These are phyloP conservation scores for Coemansia sp. DNA, from an alignment of 192 early-diverging fungal genomes.

Conservation along the genomic window DNA sequence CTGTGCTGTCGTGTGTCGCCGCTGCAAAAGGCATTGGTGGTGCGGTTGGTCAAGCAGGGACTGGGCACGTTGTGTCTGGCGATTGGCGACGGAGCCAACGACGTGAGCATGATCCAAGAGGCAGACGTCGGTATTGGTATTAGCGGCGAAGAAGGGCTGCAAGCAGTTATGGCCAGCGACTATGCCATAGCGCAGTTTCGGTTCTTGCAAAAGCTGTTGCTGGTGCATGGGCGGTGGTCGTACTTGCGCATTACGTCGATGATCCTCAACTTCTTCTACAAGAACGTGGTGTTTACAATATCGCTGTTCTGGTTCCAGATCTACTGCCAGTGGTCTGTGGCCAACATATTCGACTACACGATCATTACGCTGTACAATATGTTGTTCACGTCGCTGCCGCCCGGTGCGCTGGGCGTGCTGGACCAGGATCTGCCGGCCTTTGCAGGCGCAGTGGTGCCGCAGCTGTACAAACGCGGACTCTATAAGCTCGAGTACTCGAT, in stretches of 20 bases:
- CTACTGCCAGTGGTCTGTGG: conserved; percentile 77
- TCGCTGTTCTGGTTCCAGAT: conserved; percentile 91
- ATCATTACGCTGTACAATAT: conserved; percentile 86
- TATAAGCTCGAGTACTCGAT: conserved; percentile 70
- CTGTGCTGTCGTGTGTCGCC: conserved; percentile 95
- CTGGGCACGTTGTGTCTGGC: conserved; percentile 85
- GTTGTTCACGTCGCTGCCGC: conserved; percentile 80
- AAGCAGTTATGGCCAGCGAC: conserved; percentile 90
- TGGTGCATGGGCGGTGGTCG: conserved; percentile 94
- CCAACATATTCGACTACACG: conserved; percentile 83
- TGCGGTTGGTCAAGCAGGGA: conserved; percentile 79
- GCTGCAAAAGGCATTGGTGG: conserved; percentile 93
- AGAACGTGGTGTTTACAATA: conserved; percentile 88
- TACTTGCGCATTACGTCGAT: conserved; percentile 81
- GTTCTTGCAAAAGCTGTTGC: conserved; percentile 74
- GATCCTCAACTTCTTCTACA: conserved; percentile 93
- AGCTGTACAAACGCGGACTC: conserved; percentile 75
- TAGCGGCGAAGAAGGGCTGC: conserved; percentile 90
- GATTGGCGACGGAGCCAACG: conserved; percentile 97
- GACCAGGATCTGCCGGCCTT: conserved; percentile 64
- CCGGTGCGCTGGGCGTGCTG: conserved; percentile 28
- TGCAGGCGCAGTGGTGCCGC: conserved; percentile 67
- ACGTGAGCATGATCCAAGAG: conserved; percentile 98
- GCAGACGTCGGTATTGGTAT: conserved; percentile 95
- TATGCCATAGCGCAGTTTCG: conserved; percentile 92